Evolutionary conservation across 2,329 filamentous ascomycete species (phyloP).

Genomic region (Aspergillus ibericus): DNA sequence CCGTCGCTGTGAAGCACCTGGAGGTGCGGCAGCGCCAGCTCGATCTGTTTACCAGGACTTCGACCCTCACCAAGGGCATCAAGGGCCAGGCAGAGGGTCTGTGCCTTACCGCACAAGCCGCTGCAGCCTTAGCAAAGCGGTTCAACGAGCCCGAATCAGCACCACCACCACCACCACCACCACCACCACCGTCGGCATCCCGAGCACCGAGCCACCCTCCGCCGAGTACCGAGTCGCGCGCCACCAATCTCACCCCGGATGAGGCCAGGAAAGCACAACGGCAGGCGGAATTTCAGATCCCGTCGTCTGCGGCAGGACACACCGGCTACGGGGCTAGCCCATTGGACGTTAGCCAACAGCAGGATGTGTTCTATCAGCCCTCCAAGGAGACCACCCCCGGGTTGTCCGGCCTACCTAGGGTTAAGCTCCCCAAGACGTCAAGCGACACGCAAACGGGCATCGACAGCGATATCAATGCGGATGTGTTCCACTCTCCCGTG

Average conservation of each 20-base stretch:
- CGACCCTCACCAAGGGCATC: conserved; percentile 62
- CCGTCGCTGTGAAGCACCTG: conserved; percentile 64
- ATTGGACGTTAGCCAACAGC: conserved; percentile 52
- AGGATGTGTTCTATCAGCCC: conserved; percentile 59
- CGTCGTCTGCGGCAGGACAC: conserved; percentile 50
- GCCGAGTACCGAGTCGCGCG: conserved; percentile 28
- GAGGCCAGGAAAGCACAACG: conserved; percentile 49
- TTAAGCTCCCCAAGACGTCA: conserved; percentile 56
- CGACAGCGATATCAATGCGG: conserved; percentile 53
- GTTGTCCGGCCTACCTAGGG: conserved; percentile 54
- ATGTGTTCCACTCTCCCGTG: conserved; percentile 52
- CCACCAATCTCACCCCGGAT: conserved; percentile 38
- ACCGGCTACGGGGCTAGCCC: conserved; percentile 26
- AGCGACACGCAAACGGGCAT: conserved; percentile 48
- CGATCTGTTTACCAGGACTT: conserved; percentile 64
- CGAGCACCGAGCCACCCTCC: conserved; percentile 28
- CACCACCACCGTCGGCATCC: conserved; percentile 23
- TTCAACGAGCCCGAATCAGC: conserved; percentile 51
- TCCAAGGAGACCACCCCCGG: conserved; percentile 49
- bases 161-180: conserved; percentile 26
- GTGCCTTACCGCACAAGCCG: conserved; percentile 62
- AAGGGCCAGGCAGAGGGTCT: conserved; percentile 62
- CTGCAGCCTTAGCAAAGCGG: conserved; percentile 58
- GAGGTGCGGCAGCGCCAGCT: conserved; percentile 61
- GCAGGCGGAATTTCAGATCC: conserved; percentile 54